Conservation (phyloP, 495 filamentous ascomycete genomes). For the Podospora sp. region DNA sequence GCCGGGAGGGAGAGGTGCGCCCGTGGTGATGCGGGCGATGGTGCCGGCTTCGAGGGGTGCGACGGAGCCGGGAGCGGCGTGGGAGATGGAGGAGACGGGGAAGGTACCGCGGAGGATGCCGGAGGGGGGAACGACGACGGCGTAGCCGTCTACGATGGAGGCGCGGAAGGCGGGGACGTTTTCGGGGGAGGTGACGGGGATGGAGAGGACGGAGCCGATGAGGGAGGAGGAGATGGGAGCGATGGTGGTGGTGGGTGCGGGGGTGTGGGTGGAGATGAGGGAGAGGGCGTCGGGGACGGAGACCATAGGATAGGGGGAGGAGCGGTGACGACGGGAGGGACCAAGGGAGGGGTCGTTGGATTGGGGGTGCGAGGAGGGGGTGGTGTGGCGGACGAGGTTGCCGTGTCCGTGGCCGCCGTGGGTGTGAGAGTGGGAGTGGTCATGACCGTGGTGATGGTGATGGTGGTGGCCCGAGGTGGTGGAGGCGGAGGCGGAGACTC, state of each 20-base stretch:
- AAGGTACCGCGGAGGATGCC: constrained; percentile 73
- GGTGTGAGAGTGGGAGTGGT: constrained; percentile 57
- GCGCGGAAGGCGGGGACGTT: constrained; percentile 90
- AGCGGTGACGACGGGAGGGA: constrained; percentile 73
- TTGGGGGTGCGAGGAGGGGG: constrained; percentile 49
- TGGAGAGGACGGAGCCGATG: constrained; percentile 76
- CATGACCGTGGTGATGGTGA: constrained; percentile 47
- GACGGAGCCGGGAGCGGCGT: constrained; percentile 62
- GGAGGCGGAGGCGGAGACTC: constrained; percentile 36
- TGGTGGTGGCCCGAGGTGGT: constrained; percentile 30
- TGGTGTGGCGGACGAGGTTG: constrained; percentile 71
- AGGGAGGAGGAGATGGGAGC: constrained; percentile 62
- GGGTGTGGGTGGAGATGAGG: constrained; percentile 71
- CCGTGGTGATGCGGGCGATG: constrained; percentile 89
- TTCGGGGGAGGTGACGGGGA: constrained; percentile 78
- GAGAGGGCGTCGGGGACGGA: constrained; percentile 77
- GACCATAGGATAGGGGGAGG: constrained; percentile 91
- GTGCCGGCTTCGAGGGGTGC: constrained; percentile 66
- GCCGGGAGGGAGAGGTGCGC: constrained; percentile 84
- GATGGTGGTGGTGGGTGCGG: constrained; percentile 56
- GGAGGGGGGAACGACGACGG: constrained; percentile 64
- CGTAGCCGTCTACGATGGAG: constrained; percentile 97
- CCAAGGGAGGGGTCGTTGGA: constrained; percentile 85
- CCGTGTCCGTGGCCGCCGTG: constrained; percentile 58
- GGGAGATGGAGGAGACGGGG: constrained; percentile 83